Evolutionary conservation across 1,139 yeast species (phyloP), one percentile per base, ranked within the genome.

Genomic region (Yamadazyma songkhlaensis): DNA sequence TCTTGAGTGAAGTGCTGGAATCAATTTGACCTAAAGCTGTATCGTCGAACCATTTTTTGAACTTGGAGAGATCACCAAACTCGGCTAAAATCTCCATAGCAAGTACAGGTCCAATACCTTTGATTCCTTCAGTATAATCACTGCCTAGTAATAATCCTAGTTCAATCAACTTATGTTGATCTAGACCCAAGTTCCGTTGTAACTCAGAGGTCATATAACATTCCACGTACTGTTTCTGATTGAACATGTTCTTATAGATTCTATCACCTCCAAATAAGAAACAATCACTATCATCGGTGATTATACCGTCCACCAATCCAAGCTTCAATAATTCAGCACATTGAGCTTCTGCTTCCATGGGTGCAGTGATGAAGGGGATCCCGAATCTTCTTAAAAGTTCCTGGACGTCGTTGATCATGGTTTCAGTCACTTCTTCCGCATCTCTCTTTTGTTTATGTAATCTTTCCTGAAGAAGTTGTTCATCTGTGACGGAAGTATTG

Each of bases 341-440:
- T 54, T 92, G 98, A 0, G 97, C 97, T 64, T 92, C 98, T 1
- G 98, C 98, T 60, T 92, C 98, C 88, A 87, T 88, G 0, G 97
- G 97, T 0, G 97, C 97, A 0, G 96, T 87, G 6, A 92, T 76
- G 50, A 79, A 92, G 0, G 98, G 98, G 9, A 92, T 84, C 1
- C 98, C 98, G 65, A 94, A 94, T 39, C 94, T 59, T 25, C 83
- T 76, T 5, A 94, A 66, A 29, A 94, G 66, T 44, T 88, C 96
- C 58, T 92, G 97, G 9, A 95, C 94, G 54, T 92, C 97, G 32
- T 73, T 71, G 15, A 92, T 77, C 97, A 94, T 92, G 3, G 77
- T 77, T 12, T 78, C 78, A 0, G 96, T 85, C 0, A 92, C 97
- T 50, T 86, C 95, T 51, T 92, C 98, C 0, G 97, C 79, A 57